These are phyloP conservation scores for Agarophyton chilense DNA, from an alignment of 23 red algal species.

Conservation along the genomic window DNA sequence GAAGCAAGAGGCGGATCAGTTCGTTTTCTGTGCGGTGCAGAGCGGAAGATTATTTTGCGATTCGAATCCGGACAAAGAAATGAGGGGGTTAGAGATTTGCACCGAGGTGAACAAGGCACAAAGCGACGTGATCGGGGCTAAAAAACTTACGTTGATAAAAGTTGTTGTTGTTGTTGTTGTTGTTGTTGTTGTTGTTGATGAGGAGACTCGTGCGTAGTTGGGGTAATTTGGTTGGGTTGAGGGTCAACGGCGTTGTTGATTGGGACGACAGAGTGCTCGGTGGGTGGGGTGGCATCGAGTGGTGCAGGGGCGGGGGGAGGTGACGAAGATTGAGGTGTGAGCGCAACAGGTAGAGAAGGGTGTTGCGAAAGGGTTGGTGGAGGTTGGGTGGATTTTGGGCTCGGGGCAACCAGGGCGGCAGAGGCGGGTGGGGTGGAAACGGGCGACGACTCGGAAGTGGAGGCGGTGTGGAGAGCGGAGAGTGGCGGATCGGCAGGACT, in stretches of 20 bases:
- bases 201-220: neutral
- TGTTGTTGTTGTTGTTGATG: too few species aligned
- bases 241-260: neutral
- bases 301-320: neutral
- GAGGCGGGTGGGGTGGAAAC: too few species aligned
- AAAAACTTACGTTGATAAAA: neutral
- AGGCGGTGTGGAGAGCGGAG: too few species aligned
- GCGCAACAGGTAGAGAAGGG: neutral
- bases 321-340: neutral
- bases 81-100: neutral
- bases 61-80: neutral
- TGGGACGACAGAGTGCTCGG: neutral
- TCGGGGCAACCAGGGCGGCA: too few species aligned
- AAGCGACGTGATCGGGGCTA: neutral
- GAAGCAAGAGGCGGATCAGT: neutral
- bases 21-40: neutral
- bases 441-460: too few species aligned
- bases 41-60: neutral
- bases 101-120: too few species aligned
- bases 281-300: neutral
- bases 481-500: neutral
- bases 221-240: neutral
- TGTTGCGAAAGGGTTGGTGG: neutral
- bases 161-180: too few species aligned
- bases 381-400: too few species aligned